Evolutionary conservation across 75 land plant species (phyloP), one percentile per base, ranked within the genome.

Genomic region (Pinus tabuliformis): DNA sequence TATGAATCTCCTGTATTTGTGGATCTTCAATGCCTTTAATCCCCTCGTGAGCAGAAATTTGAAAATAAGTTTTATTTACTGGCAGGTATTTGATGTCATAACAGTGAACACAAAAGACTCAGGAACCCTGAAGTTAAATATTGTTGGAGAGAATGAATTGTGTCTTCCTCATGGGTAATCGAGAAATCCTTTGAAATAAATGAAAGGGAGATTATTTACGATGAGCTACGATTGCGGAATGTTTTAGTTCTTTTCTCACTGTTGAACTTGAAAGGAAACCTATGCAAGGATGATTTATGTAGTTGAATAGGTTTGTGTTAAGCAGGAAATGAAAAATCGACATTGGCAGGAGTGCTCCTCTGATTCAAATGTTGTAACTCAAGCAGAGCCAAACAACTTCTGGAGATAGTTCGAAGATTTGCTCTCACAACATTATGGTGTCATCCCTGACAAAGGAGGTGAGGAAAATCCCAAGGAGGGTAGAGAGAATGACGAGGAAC

Each of bases 91-190:
- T 73, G 95, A 90, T 74, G 86, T 86, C 9, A 82, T 96, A n/a
- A 72, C 74, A 12, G 72, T 91, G 58, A 89, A 76, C 78, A 76
- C 78, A 33, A 78, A 88, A 76, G 91, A 90, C 42, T 59, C 87
- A 20, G 95, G 87, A 70, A 91, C 93, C 16, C 83, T 88, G 73
- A 92, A 91, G 78, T 84, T 94, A 71, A 96, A 94, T 82, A 76
- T 74, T 83, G 82, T 86, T 64, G 88, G 85, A 64, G 87, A 85
- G 65, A 85, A 85, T 52, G 85, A 85, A 76, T 78, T 89, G 62
- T 85, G 62, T 85, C 98, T 42, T 87, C 90, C 20, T 96, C 99
- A 57, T 96, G 94, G 97, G 90, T 89, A 72, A 62, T 83, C 73
- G 86, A 82, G 75, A 94, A 83, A 9, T 42, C 73, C 16, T 78